Evolutionary conservation across 441 rosid species (phyloP).

Genomic region (Iberis amara): DNA sequence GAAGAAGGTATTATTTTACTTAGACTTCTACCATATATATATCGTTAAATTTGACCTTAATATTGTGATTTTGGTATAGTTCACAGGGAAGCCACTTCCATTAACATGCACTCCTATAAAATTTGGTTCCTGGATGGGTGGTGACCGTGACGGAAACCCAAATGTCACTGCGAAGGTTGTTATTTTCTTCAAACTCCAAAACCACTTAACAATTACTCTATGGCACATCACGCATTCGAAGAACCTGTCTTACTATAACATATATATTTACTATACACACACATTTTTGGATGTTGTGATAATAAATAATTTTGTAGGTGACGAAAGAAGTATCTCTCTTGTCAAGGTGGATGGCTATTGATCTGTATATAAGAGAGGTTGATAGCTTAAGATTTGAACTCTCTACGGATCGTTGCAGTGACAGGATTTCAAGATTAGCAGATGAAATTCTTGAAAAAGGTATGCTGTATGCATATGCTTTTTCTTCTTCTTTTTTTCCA

Average conservation of each 20-base stretch:
- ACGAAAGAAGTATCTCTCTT: conserved; percentile 84
- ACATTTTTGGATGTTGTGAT: conserved; percentile 9
- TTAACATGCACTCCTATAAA: conserved; percentile 85
- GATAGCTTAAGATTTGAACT: conserved; percentile 88
- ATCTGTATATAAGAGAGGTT: conserved; percentile 79
- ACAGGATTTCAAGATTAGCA: conserved; percentile 56
- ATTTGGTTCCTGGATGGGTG: conserved; percentile 98
- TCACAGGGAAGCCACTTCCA: conserved; percentile 81
- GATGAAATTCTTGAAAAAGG: conserved; percentile 79
- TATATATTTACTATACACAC: no score
- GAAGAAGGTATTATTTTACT: conserved; percentile 53
- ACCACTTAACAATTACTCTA: no score
- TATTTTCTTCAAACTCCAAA: background rate
- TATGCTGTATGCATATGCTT: conserved; percentile 21
- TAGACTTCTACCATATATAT: conserved; percentile 8
- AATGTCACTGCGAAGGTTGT: conserved; percentile 82
- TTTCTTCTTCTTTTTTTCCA: background rate
- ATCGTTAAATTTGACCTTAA: background rate
- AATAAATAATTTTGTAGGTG: conserved; percentile 46
- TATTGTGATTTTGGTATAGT: conserved; percentile 36
- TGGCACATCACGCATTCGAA: no score
- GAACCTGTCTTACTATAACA: no score
- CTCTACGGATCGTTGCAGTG: conserved; percentile 69
- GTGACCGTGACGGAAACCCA: conserved; percentile 96
- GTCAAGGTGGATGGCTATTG: conserved; percentile 96